A percentile compares a stretch with the other conserved stretches of the same genome.
Conservation (phyloP, 148 eudicot species). For the Euryodendron excelsum region DNA sequence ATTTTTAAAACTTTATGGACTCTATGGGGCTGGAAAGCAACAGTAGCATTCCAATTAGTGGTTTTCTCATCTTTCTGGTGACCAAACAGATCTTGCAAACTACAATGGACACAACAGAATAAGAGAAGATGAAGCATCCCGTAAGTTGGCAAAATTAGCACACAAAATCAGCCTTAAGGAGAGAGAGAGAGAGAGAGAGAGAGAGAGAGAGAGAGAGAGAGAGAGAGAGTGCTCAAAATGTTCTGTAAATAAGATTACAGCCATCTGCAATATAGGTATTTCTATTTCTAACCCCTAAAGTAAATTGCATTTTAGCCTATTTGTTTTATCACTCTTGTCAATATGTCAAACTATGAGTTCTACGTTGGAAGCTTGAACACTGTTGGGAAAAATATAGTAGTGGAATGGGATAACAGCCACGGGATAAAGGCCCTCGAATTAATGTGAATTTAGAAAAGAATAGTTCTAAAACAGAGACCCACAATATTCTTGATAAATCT, state of each 20-base stretch:
- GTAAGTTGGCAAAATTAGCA: background rate
- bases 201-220: constrained; percentile 10
- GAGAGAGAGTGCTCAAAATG: background rate
- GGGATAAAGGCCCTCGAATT: too few species aligned
- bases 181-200: constrained; percentile 3
- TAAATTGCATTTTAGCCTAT: background rate
- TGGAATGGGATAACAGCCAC: background rate
- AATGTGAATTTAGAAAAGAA: too few species aligned
- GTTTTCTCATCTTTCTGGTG: background rate
- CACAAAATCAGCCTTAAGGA: background rate
- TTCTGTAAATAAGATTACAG: background rate
- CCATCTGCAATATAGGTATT: background rate
- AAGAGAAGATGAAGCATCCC: background rate
- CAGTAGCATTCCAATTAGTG: background rate
- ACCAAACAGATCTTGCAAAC: background rate
- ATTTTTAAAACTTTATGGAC: background rate
- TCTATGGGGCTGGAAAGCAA: background rate
- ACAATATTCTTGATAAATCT: background rate
- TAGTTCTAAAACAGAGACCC: background rate
- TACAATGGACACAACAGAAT: background rate
- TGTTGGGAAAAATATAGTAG: background rate
- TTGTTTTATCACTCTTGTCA: background rate
- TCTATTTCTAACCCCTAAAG: background rate
- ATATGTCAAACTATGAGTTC: background rate
- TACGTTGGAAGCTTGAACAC: background rate